phyloP scores from a whole-genome alignment of 257 asterid genomes.

The Phtheirospermum japonicum region DNA sequence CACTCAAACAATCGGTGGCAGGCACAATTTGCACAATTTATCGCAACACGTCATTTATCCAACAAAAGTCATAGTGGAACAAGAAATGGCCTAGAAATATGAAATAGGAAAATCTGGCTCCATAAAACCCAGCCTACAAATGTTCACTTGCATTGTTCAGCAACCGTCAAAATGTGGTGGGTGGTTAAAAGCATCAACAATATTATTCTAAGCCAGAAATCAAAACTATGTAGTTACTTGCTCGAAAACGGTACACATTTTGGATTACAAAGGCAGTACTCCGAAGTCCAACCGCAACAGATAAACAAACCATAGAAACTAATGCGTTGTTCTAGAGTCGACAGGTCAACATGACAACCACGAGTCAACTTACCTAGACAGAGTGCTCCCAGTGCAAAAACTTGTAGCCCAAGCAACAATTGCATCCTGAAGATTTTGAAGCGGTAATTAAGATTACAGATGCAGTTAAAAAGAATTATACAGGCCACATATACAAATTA shows the following conservation, averaged over 20 bases:
- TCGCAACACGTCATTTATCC: too few species aligned
- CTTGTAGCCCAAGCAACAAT: slow-evolving; percentile 44
- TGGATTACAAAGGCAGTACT: slow-evolving; percentile 11
- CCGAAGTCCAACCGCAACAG: slow-evolving; percentile 18
- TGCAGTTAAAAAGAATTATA: slow-evolving; percentile 29
- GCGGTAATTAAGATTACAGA: slow-evolving; percentile 40
- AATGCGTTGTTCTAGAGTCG: slow-evolving; percentile 21
- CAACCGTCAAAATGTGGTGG: background rate
- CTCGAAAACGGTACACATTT: slow-evolving; percentile 8
- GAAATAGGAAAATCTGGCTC: background rate
- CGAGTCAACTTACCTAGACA: slow-evolving; percentile 44
- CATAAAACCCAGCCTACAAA: background rate
- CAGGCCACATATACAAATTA: slow-evolving; percentile 28
- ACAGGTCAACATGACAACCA: slow-evolving; percentile 15
- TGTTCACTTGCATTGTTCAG: background rate
- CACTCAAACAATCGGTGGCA: too few species aligned
- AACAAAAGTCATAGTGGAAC: too few species aligned
- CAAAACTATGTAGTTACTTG: slow-evolving; percentile 18
- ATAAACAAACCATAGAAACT: slow-evolving; percentile 17
- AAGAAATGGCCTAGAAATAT: background rate
- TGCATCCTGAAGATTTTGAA: slow-evolving; percentile 60
- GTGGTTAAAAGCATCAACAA: slow-evolving; percentile 17
- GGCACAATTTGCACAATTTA: too few species aligned
- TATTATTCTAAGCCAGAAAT: background rate
- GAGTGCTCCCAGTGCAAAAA: slow-evolving; percentile 36